Percentiles rank a stretch among this genome's conserved stretches.
phyloP scores from a whole-genome alignment of 768 basidiomycete species.

The Hypholoma sublateritium region DNA sequence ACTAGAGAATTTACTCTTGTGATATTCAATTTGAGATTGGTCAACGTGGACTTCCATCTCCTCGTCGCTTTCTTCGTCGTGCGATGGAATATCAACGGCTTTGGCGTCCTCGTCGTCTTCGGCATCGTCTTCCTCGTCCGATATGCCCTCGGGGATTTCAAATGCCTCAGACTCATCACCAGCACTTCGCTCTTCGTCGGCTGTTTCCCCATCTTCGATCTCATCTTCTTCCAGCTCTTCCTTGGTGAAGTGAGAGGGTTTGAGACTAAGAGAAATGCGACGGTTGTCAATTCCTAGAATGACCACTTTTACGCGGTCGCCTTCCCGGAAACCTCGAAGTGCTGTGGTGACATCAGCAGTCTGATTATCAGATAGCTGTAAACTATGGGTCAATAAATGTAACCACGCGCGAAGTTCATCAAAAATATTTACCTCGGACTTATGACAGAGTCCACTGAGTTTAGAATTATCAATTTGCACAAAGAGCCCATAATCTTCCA shows the following conservation, averaged over 20 bases:
- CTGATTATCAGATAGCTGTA: slow-evolving; percentile 84
- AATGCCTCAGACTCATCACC: slow-evolving; percentile 23
- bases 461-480: slow-evolving; percentile 84
- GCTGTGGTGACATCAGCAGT: slow-evolving; percentile 78
- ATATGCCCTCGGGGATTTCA: slow-evolving; percentile 4
- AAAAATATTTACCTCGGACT: slow-evolving; percentile 68
- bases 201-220: slow-evolving; percentile 25
- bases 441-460: slow-evolving; percentile 90
- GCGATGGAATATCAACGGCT: slow-evolving; percentile 23
- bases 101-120: slow-evolving; percentile 12
- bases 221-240: slow-evolving; percentile 49
- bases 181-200: slow-evolving; percentile 13
- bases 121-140: slow-evolving; percentile 8
- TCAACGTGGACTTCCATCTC: slow-evolving; percentile 48
- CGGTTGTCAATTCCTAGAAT: slow-evolving; percentile 73
- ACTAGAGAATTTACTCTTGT: slow-evolving; percentile 9
- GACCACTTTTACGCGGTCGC: slow-evolving; percentile 81
- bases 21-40: slow-evolving; percentile 24
- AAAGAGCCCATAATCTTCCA: slow-evolving; percentile 92
- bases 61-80: slow-evolving; percentile 27
- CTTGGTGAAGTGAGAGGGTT: slow-evolving; percentile 81
- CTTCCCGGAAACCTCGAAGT: slow-evolving; percentile 79
- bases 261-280: slow-evolving; percentile 83
- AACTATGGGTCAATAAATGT: neutral
- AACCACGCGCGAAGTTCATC: neutral